Evolutionary conservation across 1,284 basidiomycete genomes (phyloP).

Genomic region (Tilletia setariae): DNA sequence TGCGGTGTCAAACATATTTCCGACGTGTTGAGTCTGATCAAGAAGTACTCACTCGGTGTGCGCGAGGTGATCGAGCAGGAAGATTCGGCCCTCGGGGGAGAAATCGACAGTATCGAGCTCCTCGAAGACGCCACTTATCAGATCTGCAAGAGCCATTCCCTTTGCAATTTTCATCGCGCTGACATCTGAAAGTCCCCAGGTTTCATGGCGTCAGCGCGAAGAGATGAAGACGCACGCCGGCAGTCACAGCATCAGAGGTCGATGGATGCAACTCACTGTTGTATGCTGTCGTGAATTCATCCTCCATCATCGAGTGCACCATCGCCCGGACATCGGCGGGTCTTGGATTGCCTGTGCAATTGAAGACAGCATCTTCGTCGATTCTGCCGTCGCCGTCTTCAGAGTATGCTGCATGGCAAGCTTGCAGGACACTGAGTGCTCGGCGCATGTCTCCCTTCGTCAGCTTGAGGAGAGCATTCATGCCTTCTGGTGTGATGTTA

Average conservation of each 20-base stretch:
- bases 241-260: too few relatives aligned
- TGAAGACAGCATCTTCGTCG: slow-evolving; percentile 88
- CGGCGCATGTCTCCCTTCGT: slow-evolving; percentile 96
- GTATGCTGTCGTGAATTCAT: slow-evolving; percentile 91
- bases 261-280: slow-evolving; percentile 63
- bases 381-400: slow-evolving; percentile 55
- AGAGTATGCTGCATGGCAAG: slow-evolving; percentile 94
- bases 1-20: background rate
- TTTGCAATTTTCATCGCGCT: slow-evolving; percentile 81
- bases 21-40: background rate
- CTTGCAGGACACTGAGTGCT: slow-evolving; percentile 91
- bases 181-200: slow-evolving; percentile 65
- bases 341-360: slow-evolving; percentile 93
- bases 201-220: too few relatives aligned
- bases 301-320: slow-evolving; percentile 90
- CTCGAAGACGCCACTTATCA: slow-evolving; percentile 89
- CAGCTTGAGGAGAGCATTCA: slow-evolving; percentile 82
- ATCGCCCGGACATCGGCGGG: slow-evolving; percentile 89
- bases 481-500: slow-evolving; percentile 79
- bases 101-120: slow-evolving; percentile 82
- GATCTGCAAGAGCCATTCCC: slow-evolving; percentile 89
- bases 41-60: slow-evolving; percentile 71
- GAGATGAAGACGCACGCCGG: too few relatives aligned
- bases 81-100: slow-evolving; percentile 78
- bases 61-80: slow-evolving; percentile 79